phyloP scores from a whole-genome alignment of 164 flowering plant species.

The Chimonanthus praecox region DNA sequence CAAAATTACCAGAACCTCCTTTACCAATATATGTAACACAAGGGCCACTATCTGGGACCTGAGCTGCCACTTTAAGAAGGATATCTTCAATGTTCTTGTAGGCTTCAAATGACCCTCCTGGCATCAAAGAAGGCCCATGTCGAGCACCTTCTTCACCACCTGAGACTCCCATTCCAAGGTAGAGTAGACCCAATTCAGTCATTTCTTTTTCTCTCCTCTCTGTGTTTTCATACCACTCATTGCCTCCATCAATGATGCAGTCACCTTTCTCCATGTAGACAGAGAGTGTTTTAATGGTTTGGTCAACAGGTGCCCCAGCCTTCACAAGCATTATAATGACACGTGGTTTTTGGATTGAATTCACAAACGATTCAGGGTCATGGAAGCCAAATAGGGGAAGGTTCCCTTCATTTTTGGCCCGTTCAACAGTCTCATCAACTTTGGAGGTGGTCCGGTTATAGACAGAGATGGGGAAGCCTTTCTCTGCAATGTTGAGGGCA shows the following conservation, averaged over 20 bases:
- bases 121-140: conserved; percentile 75
- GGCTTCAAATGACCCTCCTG: conserved; percentile 70
- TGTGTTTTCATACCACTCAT: conserved; percentile 68
- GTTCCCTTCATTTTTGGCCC: conserved; percentile 65
- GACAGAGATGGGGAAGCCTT: conserved; percentile 75
- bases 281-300: conserved; percentile 55
- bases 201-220: conserved; percentile 55
- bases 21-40: conserved; percentile 66
- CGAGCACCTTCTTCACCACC: conserved; percentile 83
- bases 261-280: conserved; percentile 63
- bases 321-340: conserved; percentile 67
- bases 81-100: conserved; percentile 64
- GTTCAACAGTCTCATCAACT: conserved; percentile 67
- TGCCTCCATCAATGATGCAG: conserved; percentile 68
- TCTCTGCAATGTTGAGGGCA: conserved; percentile 75
- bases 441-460: conserved; percentile 71
- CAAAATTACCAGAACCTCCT: conserved; percentile 70
- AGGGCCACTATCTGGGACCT: conserved; percentile 66
- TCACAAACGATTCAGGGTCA: conserved; percentile 55
- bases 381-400: conserved; percentile 61
- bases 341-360: conserved; percentile 55
- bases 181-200: conserved; percentile 53
- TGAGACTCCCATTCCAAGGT: conserved; percentile 74
- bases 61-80: conserved; percentile 67
- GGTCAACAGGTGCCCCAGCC: conserved; percentile 67